Base-by-base conservation (phyloP, 306 rosid genomes). In the Fragaria nilgerrensis region DNA sequence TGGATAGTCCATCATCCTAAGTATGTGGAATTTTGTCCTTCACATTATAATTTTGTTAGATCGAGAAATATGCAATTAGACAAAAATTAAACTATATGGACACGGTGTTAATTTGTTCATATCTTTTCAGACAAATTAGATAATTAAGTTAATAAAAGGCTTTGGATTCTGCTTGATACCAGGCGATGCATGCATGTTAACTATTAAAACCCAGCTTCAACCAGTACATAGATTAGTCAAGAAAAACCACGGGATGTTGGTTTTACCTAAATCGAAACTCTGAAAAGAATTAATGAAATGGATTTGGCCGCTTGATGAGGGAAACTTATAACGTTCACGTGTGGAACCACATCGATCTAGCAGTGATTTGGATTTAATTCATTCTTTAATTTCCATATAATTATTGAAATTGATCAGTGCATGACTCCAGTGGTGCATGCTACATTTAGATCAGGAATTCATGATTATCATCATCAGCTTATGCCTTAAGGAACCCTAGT, bases 151-250 rank as follows among this genome's bases (percentile, higher is more conserved):
- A 44, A 36, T 12, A 20, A 69, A 45, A 10, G 65, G 75, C 83
- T 64, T 83, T 55, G 86, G 84, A 83, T 75, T 69, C 77, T 75
- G 70, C 45, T 65, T 66, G 77, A 67, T 34, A 80, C 27, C 45
- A 27, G 72, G 49, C 72, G 52, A 19, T 68, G 63, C 71, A 68
- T 53, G 74, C 70, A 66, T 66, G 29, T 9, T 65, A 9, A 36
- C 3, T 53, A 55, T 55, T 1, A 16, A 63, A 59, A n/a, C 66
- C 66, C 25, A 59, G 67, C 67, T 10, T 15, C 10, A 25, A 29
- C 67, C 10, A 7, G n/a, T 29, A 5, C 17, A 15, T 29, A 62
- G 34, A 14, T 15, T 27, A 32, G 4, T 62, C 15, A 25, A 15
- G n/a, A 29, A 62, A 62, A 15, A 19, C 3, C 20, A 29, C 6